Percentiles rank a stretch among this genome's conserved stretches.
phyloP scores from a whole-genome alignment of 129 eudicot genomes.

The Escallonia herrerae region DNA sequence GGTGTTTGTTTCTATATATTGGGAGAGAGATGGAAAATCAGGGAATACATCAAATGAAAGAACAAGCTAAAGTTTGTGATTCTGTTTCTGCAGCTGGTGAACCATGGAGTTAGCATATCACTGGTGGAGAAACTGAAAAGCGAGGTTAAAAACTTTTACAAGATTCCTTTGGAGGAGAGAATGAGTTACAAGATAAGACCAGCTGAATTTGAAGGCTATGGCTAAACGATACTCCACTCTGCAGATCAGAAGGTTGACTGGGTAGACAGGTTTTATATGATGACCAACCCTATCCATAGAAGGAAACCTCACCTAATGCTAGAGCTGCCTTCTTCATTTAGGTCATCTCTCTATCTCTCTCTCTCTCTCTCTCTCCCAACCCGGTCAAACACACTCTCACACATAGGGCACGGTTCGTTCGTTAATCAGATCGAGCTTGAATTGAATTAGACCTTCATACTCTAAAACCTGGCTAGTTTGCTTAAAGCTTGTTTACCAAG shows the following conservation, averaged over 20 bases:
- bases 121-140: constrained; percentile 37
- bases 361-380: constrained; percentile 1
- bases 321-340: constrained; percentile 36
- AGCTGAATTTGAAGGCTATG: constrained; percentile 61
- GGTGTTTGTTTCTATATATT: no score
- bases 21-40: no score
- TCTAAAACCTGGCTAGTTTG: no score
- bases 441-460: no score
- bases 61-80: no score
- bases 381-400: no score
- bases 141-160: constrained; percentile 38
- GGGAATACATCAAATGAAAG: no score
- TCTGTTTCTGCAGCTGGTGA: constrained; percentile 28
- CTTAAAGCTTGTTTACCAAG: no score
- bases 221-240: constrained; percentile 30
- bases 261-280: constrained; percentile 57
- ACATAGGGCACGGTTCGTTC: no score
- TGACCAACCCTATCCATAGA: constrained; percentile 40
- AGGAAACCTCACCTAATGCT: constrained; percentile 54
- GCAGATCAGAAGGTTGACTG: constrained; percentile 45
- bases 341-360: constrained; percentile 25
- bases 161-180: constrained; percentile 48
- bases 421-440: no score
- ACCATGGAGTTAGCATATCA: constrained; percentile 43
- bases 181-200: constrained; percentile 25